Conservation (phyloP, 2,329 filamentous ascomycete genomes). For the Parastagonospora avenae region DNA sequence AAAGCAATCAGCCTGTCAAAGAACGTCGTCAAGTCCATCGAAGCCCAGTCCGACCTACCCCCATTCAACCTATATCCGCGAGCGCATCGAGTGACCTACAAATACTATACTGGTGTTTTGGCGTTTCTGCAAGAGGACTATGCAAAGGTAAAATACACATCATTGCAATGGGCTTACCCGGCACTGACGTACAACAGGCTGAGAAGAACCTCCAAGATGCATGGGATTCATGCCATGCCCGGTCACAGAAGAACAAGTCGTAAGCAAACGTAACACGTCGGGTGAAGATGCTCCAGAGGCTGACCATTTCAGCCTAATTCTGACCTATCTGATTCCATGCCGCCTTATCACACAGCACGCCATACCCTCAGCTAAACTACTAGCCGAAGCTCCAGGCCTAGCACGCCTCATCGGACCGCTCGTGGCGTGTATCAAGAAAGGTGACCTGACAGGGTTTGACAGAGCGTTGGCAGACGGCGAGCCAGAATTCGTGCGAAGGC, state of each 20-base stretch:
- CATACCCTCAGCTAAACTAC: slow-evolving; percentile 73
- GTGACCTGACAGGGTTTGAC: slow-evolving; percentile 84
- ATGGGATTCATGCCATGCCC: slow-evolving; percentile 78
- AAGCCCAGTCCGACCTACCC: slow-evolving; percentile 81
- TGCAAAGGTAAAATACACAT: slow-evolving; percentile 62
- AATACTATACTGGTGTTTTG: slow-evolving; percentile 94
- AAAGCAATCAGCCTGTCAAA: slow-evolving; percentile 89
- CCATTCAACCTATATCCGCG: slow-evolving; percentile 79
- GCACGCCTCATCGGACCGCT: slow-evolving; percentile 80
- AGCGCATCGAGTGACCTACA: slow-evolving; percentile 92
- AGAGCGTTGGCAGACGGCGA: slow-evolving; percentile 79
- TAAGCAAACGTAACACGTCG: slow-evolving; percentile 51
- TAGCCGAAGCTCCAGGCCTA: slow-evolving; percentile 76
- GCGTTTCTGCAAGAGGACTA: slow-evolving; percentile 95
- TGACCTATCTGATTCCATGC: slow-evolving; percentile 94
- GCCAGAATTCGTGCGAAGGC: slow-evolving; percentile 88
- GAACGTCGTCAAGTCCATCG: slow-evolving; percentile 83
- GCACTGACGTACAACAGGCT: slow-evolving; percentile 32
- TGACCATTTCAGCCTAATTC: slow-evolving; percentile 68
- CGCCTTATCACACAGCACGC: slow-evolving; percentile 86
- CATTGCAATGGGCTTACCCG: not conserved
- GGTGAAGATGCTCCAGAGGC: not conserved
- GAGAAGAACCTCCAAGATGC: slow-evolving; percentile 71
- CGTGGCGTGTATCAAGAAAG: slow-evolving; percentile 76
- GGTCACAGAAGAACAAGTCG: slow-evolving; percentile 79